phyloP scores from a whole-genome alignment of 495 filamentous ascomycete species.

The Immersiella caudata region DNA sequence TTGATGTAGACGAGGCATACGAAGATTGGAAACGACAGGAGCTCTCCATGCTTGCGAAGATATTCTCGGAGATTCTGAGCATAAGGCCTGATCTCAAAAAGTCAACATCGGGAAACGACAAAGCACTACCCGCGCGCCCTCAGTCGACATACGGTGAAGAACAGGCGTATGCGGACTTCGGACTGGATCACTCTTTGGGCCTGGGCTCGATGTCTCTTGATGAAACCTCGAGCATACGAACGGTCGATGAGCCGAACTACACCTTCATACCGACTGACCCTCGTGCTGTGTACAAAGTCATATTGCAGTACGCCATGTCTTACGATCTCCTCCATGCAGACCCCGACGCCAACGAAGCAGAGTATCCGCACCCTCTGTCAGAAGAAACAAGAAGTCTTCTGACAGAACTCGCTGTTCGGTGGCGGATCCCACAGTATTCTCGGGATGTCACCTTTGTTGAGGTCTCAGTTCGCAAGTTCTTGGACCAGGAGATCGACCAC shows the following conservation, averaged over 20 bases:
- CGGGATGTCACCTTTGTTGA: constrained; percentile 82
- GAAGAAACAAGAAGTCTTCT: constrained; percentile 81
- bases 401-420: constrained; percentile 81
- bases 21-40: constrained; percentile 88
- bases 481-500: constrained; percentile 80
- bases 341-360: constrained; percentile 53
- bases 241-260: constrained; percentile 62
- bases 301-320: constrained; percentile 73
- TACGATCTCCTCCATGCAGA: constrained; percentile 57
- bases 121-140: constrained; percentile 50
- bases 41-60: constrained; percentile 77
- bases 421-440: constrained; percentile 87
- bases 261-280: constrained; percentile 90
- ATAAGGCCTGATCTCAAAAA: constrained; percentile 85
- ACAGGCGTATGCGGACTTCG: constrained; percentile 65
- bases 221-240: constrained; percentile 55
- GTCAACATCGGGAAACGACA: constrained; percentile 44
- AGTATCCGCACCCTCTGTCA: constrained; percentile 59
- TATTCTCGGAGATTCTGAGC: constrained; percentile 88
- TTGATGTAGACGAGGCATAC: constrained; percentile 88
- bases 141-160: constrained; percentile 48
- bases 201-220: constrained; percentile 70
- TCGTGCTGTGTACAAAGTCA: constrained; percentile 74
- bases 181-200: constrained; percentile 77
- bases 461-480: constrained; percentile 79